Percentiles rank a stretch among this genome's conserved stretches.
Conservation (phyloP, 2,329 filamentous ascomycete genomes). For the Nothopassalora personata region DNA sequence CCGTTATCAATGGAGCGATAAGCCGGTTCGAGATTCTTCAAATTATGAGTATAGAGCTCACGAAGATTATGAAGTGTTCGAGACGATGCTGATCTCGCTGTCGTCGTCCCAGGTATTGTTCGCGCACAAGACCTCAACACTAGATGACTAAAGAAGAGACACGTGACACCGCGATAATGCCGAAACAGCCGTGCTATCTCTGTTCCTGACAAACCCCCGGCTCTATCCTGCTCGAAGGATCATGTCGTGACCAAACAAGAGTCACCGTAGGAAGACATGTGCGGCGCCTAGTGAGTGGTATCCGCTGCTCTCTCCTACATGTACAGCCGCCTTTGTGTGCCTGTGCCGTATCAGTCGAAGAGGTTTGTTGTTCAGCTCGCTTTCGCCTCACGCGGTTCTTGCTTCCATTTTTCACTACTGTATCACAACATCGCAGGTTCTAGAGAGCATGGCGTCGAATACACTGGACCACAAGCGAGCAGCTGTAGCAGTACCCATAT, state of each 20-base stretch:
- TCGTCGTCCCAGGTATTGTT: not conserved
- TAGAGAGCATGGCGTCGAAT: slow-evolving; percentile 1
- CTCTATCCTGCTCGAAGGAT: not conserved
- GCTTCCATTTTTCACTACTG: not conserved
- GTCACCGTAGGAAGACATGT: not conserved
- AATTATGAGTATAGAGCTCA: too few species aligned
- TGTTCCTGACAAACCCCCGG: not conserved
- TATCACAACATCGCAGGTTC: not conserved
- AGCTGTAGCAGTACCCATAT: slow-evolving; percentile 4
- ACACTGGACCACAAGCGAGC: slow-evolving; percentile 7
- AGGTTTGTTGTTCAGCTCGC: not conserved
- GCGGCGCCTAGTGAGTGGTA: not conserved
- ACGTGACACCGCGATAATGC: not conserved
- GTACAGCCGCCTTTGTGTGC: not conserved
- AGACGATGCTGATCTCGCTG: not conserved
- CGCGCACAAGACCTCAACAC: not conserved
- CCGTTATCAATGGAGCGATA: too few species aligned
- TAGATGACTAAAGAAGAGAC: not conserved
- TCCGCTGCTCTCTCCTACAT: not conserved
- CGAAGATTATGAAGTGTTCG: too few species aligned
- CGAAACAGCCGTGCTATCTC: not conserved
- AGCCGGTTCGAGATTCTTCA: too few species aligned
- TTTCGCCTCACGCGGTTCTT: not conserved
- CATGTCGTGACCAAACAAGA: not conserved
- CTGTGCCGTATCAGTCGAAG: not conserved